Conservation (phyloP, 495 filamentous ascomycete genomes). For the Xylaria sp. region DNA sequence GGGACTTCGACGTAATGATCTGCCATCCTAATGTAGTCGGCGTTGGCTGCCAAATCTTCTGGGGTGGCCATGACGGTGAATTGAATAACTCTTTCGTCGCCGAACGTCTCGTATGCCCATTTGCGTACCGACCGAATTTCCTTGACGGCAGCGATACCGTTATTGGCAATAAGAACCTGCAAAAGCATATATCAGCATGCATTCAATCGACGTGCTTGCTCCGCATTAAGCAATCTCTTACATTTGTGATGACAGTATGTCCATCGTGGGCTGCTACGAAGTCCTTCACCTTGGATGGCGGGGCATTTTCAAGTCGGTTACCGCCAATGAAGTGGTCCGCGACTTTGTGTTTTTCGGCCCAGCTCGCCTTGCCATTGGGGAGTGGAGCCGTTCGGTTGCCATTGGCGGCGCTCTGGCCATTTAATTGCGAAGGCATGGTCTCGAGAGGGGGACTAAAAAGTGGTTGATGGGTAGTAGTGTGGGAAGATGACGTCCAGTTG, state of each 20-base stretch:
- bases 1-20: slow-evolving; percentile 99
- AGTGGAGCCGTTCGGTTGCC: slow-evolving; percentile 51
- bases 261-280: slow-evolving; percentile 90
- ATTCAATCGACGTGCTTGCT: not conserved
- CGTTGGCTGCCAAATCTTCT: slow-evolving; percentile 97
- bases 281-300: slow-evolving; percentile 85
- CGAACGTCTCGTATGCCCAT: slow-evolving; percentile 99
- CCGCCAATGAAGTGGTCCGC: slow-evolving; percentile 95
- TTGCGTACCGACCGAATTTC: slow-evolving; percentile 98
- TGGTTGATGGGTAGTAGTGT: slow-evolving; percentile 21
- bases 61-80: slow-evolving; percentile 99
- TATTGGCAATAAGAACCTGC: slow-evolving; percentile 98
- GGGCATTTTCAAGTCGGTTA: slow-evolving; percentile 80
- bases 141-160: slow-evolving; percentile 99
- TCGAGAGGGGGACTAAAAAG: slow-evolving; percentile 38
- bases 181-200: not conserved
- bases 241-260: slow-evolving; percentile 97
- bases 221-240: slow-evolving; percentile 54
- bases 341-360: slow-evolving; percentile 79
- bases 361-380: slow-evolving; percentile 59
- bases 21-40: slow-evolving; percentile 99
- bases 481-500: slow-evolving; percentile 26
- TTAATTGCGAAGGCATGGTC: slow-evolving; percentile 52
- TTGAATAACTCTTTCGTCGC: slow-evolving; percentile 96
- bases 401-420: slow-evolving; percentile 54